phyloP scores from a whole-genome alignment of 768 basidiomycete species.

The Suillus lakei region DNA sequence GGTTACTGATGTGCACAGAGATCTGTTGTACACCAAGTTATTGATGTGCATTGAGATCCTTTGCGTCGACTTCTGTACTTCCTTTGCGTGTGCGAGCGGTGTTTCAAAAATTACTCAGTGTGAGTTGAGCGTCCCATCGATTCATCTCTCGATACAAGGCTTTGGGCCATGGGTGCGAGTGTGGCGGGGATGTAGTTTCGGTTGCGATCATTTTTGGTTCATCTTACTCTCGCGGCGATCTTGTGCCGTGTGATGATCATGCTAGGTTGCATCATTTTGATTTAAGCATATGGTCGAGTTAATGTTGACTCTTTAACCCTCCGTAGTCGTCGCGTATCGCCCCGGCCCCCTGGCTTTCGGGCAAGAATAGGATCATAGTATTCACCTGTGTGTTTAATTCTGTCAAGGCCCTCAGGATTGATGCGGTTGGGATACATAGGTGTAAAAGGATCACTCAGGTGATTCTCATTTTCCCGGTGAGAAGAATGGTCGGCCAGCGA shows the following conservation, averaged over 20 bases:
- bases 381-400: background rate
- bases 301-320: background rate
- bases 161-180: background rate
- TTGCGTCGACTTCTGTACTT: too few relatives aligned
- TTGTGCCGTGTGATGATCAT: background rate
- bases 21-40: too few relatives aligned
- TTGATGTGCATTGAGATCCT: too few relatives aligned
- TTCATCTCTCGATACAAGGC: background rate
- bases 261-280: background rate
- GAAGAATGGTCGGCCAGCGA: background rate
- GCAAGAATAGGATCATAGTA: background rate
- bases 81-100: too few relatives aligned
- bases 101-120: too few relatives aligned
- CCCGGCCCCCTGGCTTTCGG: too few relatives aligned
- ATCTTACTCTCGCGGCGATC: background rate
- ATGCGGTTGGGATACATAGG: background rate
- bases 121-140: too few relatives aligned
- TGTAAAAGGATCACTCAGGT: background rate
- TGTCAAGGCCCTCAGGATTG: background rate
- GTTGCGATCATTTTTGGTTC: background rate
- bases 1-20: too few relatives aligned
- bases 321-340: background rate
- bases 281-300: background rate
- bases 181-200: background rate
- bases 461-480: background rate